Evolutionary conservation across 169 alveolate species (phyloP), one percentile per base, ranked within the genome.

Genomic region (Eimeria praecox): DNA sequence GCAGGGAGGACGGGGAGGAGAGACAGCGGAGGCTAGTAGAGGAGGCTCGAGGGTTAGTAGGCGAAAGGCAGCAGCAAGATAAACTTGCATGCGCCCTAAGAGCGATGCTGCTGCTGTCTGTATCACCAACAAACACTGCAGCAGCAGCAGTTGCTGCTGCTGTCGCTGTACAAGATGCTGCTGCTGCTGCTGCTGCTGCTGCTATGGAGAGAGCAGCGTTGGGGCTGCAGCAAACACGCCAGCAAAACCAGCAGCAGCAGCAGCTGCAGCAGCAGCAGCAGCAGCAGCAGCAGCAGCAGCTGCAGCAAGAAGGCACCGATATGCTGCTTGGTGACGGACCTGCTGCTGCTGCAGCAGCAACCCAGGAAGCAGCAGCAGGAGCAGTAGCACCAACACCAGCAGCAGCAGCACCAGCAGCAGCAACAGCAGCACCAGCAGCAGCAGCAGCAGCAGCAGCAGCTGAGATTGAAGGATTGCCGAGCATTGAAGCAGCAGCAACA

Each of bases 61-160:
- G 98, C 73, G 92, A 97, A 71, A 99, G 99, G 44, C 98, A 99
- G 59, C 99, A 99, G 64, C 97, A 56, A 99, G 99, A 80, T 98
- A 98, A 97, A 90, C 95, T 33, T 99, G 98, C 95, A 98, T 99
- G 49, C 99, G 99, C 56, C 98, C 98, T 97, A 99, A 99, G 94
- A 97, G 99, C 99, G 98, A 95, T 16, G 77, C 56, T 64, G 40
- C 56, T 86, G 42, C n/a, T 66, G 38, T 18, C 66, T 2, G 80
- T 44, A 2, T n/a, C 33, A 5, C 24, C 33, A 5, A 18, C 10
- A n/a, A 49, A 49, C 56, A 38, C 42, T 1, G n/a, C 75, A n/a
- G 92, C 75, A 12, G 92, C 56, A 24, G 44, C 82, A 1, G 78
- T 49, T 35, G 78, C 69, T 38, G 78, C 75, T 64, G 75, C 75